Evolutionary conservation across 257 asterid genomes (phyloP).

Genomic region (Jaltomata sinuosa): DNA sequence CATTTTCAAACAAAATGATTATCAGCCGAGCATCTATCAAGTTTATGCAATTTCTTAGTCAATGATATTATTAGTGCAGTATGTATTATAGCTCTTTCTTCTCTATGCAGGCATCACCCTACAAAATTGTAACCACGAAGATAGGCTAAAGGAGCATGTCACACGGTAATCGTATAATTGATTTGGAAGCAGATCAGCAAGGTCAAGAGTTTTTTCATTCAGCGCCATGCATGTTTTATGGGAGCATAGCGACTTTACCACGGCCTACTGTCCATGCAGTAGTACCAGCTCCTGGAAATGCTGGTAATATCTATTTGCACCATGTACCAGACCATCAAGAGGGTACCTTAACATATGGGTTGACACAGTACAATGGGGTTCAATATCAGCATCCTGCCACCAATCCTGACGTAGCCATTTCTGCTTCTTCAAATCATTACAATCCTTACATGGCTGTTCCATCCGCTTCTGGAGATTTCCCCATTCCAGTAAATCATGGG

Average conservation of each 20-base stretch:
- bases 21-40: not conserved
- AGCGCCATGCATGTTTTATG: constrained; percentile 55
- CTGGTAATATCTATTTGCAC: constrained; percentile 30
- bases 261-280: constrained; percentile 38
- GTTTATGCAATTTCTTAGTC: not conserved
- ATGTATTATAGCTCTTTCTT: not conserved
- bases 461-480: constrained; percentile 49
- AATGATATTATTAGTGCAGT: not conserved
- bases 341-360: constrained; percentile 37
- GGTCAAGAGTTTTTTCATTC: constrained; percentile 48
- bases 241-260: constrained; percentile 42
- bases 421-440: constrained; percentile 49
- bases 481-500: constrained; percentile 47
- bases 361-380: constrained; percentile 35
- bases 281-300: constrained; percentile 35
- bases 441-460: constrained; percentile 54
- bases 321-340: constrained; percentile 54
- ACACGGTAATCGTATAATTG: constrained; percentile 36
- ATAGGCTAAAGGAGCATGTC: constrained; percentile 75
- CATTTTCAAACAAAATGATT: not conserved
- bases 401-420: constrained; percentile 31
- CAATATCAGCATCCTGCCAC: constrained; percentile 45
- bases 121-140: constrained; percentile 9
- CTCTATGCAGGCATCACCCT: constrained; percentile 27
- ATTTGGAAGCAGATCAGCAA: constrained; percentile 54